phyloP scores from a whole-genome alignment of 148 eudicot genomes.

The Linanthus parryae region DNA sequence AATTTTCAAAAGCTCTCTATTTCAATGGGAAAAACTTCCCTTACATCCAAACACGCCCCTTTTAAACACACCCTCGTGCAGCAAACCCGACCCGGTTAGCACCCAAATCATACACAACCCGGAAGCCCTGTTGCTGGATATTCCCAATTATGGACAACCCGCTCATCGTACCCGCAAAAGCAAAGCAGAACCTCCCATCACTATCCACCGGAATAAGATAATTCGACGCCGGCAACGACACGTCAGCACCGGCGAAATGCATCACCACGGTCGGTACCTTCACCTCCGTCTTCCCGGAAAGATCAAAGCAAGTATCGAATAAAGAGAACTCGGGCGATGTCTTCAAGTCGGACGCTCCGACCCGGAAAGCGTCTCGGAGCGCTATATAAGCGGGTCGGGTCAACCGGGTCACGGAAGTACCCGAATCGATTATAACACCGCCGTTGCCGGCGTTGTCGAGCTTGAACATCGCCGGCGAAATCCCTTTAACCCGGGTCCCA shows the following conservation, averaged over 20 bases:
- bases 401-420: slow-evolving; percentile 84
- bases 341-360: slow-evolving; percentile 54
- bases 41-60: background rate
- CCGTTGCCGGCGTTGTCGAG: slow-evolving; percentile 65
- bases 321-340: slow-evolving; percentile 58
- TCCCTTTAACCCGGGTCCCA: slow-evolving; percentile 54
- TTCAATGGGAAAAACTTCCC: too few species aligned
- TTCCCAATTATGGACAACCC: slow-evolving; percentile 94
- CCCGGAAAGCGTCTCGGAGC: slow-evolving; percentile 56
- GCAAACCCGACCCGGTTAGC: slow-evolving; percentile 76
- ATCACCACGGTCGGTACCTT: slow-evolving; percentile 87
- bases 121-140: slow-evolving; percentile 91
- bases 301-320: slow-evolving; percentile 90
- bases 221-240: slow-evolving; percentile 76
- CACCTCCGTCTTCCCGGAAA: slow-evolving; percentile 72
- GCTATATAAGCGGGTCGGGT: slow-evolving; percentile 81
- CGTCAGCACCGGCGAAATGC: slow-evolving; percentile 71
- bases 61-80: slow-evolving; percentile 55
- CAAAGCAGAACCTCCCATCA: slow-evolving; percentile 77
- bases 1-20: too few species aligned
- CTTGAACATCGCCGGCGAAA: slow-evolving; percentile 53
- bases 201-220: slow-evolving; percentile 91
- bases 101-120: slow-evolving; percentile 75
- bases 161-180: slow-evolving; percentile 73
- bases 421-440: slow-evolving; percentile 86